Evolutionary conservation across 106 monocot genomes (phyloP).

Genomic region (Phalaenopsis aphrodite): DNA sequence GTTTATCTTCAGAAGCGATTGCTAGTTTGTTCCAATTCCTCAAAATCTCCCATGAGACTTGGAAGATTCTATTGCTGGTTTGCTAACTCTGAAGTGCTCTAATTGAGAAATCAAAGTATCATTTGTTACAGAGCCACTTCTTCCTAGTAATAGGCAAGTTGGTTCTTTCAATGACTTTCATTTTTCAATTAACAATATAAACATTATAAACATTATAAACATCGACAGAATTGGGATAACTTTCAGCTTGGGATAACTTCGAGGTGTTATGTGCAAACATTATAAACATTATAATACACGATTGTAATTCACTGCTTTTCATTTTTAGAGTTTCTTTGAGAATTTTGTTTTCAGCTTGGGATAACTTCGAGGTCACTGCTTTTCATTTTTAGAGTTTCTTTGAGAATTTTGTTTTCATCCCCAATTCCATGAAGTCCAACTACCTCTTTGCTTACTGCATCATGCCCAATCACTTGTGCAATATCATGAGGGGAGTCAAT

Average conservation of each 20-base stretch:
- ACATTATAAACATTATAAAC: too few relatives aligned
- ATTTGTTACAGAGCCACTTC: constrained; percentile 12
- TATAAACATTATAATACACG: too few relatives aligned
- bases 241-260: constrained; percentile 47
- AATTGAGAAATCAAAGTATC: constrained; percentile 59
- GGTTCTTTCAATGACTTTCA: constrained; percentile 18
- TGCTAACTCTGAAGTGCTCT: constrained; percentile 47
- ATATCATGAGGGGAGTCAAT: background rate
- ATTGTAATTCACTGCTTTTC: constrained; percentile 11
- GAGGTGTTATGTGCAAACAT: constrained; percentile 24
- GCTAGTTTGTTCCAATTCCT: constrained; percentile 44
- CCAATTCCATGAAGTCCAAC: constrained; percentile 39
- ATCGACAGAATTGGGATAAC: too few relatives aligned
- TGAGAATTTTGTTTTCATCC: constrained; percentile 65
- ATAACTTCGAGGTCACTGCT: constrained; percentile 36
- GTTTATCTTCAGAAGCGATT: constrained; percentile 24
- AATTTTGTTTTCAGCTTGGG: constrained; percentile 23
- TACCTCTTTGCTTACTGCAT: constrained; percentile 19
- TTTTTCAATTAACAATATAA: too few relatives aligned
- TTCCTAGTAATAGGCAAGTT: constrained; percentile 13
- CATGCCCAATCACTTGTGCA: constrained; percentile 13
- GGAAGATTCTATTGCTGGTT: constrained; percentile 30
- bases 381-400: constrained; percentile 42
- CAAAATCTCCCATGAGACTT: constrained; percentile 73
- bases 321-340: too few relatives aligned